Base-by-base conservation (phyloP, 2,329 filamentous ascomycete species). In the Fusarium cyanostomum region DNA sequence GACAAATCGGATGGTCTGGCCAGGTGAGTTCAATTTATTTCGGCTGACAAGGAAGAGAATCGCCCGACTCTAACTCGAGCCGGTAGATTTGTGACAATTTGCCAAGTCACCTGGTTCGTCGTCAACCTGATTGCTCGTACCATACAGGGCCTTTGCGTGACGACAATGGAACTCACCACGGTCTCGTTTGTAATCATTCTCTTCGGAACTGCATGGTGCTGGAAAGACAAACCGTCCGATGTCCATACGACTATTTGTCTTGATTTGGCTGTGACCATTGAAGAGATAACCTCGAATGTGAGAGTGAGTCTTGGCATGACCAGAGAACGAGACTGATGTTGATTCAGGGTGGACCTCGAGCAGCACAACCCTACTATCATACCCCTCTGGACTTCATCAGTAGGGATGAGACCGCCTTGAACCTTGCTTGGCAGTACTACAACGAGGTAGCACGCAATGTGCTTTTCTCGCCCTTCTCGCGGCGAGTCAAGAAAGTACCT, bases 141-240 rank as follows among this genome's bases (percentile, higher is more conserved):
- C 5, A 28, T 45, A 1, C 52, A 62, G 18, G 48, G 52, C 5
- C 52, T 57, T 2, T 54, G 44, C 18, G 48, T 62, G 1, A 62
- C 56, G 1, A 61, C 59, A 1, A 56, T 62, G 44, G 56, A 62
- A 28, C 57, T 62, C 18, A 62, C 59, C 2, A 41, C 56, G 0
- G 35, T 62, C 3, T 50, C 59, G 0, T 62, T 62, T 1, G 52
- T 61, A 0, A 26, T 61, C 1, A 52, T 62, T 4, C 48, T 62
- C 1, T 49, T 62, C 16, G 57, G 59, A 13, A 62, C 52, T 3
- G 52, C 59, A 6, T 56, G 52, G 51, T 61, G 56, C 5, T 62
- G 59, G 59, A 57, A 52, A n/a, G 51, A 62, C 6, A 62, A 62
- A 11, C 59, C 55, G 8, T 54, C 51, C 9, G 56, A 50, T 10